Base-by-base conservation (phyloP, 2,329 filamentous ascomycete species). In the Aspergillus sclerotialis region DNA sequence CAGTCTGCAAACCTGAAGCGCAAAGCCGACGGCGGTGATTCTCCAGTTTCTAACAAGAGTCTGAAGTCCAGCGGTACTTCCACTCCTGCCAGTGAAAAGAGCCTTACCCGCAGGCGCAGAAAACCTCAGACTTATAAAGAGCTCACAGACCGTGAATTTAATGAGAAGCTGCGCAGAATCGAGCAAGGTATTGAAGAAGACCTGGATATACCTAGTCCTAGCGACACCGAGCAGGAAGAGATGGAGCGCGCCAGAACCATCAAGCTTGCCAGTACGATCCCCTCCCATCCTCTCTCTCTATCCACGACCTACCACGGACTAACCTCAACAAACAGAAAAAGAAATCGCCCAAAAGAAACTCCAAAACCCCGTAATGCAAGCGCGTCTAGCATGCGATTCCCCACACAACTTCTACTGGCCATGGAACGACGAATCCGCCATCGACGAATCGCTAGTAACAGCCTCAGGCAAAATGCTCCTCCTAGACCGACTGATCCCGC, bases 361-460 rank as follows among this genome's bases (percentile, higher is more conserved):
- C 1, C 89, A 92, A 30, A 98, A 98, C 46, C 84, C 88, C 0
- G 65, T 96, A 13, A 87, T 94, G 71, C 92, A 98, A 56, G 76
- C 94, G 3, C 83, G 92, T 0, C 74, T 95, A 0, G 87, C 86
- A 8, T 96, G 92, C 61, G 94, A 98, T 59, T 86, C 80, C 1
- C 92, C 92, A 0, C 89, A 95, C 61, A 94, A 95, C 55, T 96
- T 98, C 58, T 96, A 94, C 63, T 93, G 88, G 55, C 90, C 92
- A 0, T 96, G 90, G 76, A 70, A 75, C 5, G 71, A 76, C 11
- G 69, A 73, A 2, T 58, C 73, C 0, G 67, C 74, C 0, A 67
- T 87, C 0, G 88, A 96, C 50, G 84, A 93, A 53, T 82, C 75
- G 1, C 75, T 98, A 5, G 76, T 98, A 21, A 90, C 83, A 0